Evolutionary conservation across 257 asterid genomes (phyloP), one percentile per base, ranked within the genome.

Genomic region (Forsythia viridissima): DNA sequence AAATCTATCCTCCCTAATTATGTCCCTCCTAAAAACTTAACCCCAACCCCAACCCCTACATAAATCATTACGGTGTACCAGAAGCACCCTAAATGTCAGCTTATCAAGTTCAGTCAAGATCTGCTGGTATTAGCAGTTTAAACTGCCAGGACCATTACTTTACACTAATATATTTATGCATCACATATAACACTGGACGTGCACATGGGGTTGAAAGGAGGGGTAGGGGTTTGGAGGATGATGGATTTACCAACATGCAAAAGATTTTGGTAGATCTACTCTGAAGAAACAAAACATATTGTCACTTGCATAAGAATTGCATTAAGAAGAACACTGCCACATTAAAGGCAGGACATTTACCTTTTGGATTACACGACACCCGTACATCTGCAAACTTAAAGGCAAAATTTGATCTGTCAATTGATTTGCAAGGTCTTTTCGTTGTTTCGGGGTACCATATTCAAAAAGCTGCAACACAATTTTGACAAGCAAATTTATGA

Each of bases 341-440:
- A 63, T 57, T 44, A 24, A 30, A 70, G 78, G 55, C 46, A 39
- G 68, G 75, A 68, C 55, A 63, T 37, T 67, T 85, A 86, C 94
- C 90, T 90, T 90, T 75, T 90, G 94, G 77, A 90, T 88, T 79
- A 90, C 94, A 30, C 94, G 92, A 73, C 94, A 90, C 5, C 94
- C 94, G 68, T 90, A 90, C 92, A 90, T 86, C 84, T 90, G 94
- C 81, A 90, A 85, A 78, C 90, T 86, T 71, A 90, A 85, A 8
- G 89, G 69, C 75, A 90, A 76, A 61, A 88, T 82, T 69, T 86
- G 88, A 67, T 91, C 92, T 82, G 80, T 77, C 67, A 90, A 83
- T 82, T 88, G 86, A 81, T 70, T 70, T 55, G 92, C 91, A 70
- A 89, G 90, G 84, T 77, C 83, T 80, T 87, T 83, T 72, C 84